These are phyloP conservation scores for Trichoderma endophyticum DNA, from an alignment of 2,329 filamentous ascomycete genomes.

Conservation along the genomic window DNA sequence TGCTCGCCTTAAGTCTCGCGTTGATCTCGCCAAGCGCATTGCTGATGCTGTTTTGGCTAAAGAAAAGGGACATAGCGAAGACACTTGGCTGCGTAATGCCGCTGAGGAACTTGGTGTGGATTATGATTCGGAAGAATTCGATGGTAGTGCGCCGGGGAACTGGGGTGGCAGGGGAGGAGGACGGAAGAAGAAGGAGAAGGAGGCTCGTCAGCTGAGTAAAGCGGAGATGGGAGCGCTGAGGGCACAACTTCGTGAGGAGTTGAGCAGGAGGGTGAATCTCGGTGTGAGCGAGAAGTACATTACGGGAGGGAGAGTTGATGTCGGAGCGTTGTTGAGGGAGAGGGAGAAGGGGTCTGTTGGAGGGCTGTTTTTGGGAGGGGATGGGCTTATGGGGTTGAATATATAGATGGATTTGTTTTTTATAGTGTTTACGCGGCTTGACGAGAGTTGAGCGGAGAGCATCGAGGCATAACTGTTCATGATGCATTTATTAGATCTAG, in stretches of 20 bases:
- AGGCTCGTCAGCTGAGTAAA: slow-evolving; percentile 65
- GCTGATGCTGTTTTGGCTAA: slow-evolving; percentile 81
- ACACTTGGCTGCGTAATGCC: slow-evolving; percentile 77
- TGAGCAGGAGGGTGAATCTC: slow-evolving; percentile 74
- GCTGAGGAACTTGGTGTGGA: slow-evolving; percentile 93
- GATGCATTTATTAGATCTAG: neutral
- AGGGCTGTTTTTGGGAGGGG: slow-evolving; percentile 39
- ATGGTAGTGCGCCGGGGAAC: slow-evolving; percentile 66
- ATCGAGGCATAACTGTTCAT: neutral
- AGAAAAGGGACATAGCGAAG: slow-evolving; percentile 78
- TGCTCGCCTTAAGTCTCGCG: slow-evolving; percentile 69
- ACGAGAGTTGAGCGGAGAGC: neutral
- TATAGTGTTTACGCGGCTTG: neutral
- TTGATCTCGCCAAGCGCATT: slow-evolving; percentile 80
- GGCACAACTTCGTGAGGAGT: slow-evolving; percentile 67
- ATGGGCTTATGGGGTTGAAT: slow-evolving; percentile 32
- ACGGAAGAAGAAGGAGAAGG: slow-evolving; percentile 70
- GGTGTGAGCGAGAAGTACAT: slow-evolving; percentile 87
- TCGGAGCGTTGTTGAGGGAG: slow-evolving; percentile 66
- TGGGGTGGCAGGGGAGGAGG: slow-evolving; percentile 68
- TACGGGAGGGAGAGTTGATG: slow-evolving; percentile 77
- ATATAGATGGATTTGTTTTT: slow-evolving; percentile 6
- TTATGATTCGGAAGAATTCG: slow-evolving; percentile 86
- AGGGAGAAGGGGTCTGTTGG: slow-evolving; percentile 45
- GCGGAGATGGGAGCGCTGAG: slow-evolving; percentile 67